These are phyloP conservation scores for Tricholoma hemisulphureum DNA, from an alignment of 768 basidiomycete species.

Conservation along the genomic window DNA sequence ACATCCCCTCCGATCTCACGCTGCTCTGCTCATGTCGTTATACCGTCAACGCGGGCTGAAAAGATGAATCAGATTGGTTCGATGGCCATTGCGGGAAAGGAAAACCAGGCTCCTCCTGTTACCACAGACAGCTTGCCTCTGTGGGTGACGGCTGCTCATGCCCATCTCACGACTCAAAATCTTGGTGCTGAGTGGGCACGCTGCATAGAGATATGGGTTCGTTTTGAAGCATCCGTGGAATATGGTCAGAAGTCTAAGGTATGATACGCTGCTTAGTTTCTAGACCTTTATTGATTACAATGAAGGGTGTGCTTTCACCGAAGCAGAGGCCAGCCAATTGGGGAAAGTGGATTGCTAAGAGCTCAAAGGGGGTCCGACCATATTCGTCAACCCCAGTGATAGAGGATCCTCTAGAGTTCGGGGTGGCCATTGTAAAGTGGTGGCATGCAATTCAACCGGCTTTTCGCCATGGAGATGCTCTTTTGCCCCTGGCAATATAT, in stretches of 20 bases:
- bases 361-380: not conserved
- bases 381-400: slow-evolving; percentile 10
- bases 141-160: slow-evolving; percentile 1
- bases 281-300: not conserved
- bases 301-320: not conserved
- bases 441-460: slow-evolving; percentile 15
- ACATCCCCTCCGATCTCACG: not conserved
- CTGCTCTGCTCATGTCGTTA: not conserved
- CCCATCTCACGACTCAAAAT: slow-evolving; percentile 7
- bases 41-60: slow-evolving; percentile 1
- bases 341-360: slow-evolving; percentile 12
- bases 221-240: not conserved
- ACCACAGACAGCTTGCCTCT: not conserved
- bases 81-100: slow-evolving; percentile 1
- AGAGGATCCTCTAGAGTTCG: slow-evolving; percentile 13
- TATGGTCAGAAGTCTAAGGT: not conserved
- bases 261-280: not conserved
- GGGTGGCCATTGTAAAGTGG: slow-evolving; percentile 13
- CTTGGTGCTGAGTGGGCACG: slow-evolving; percentile 8
- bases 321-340: slow-evolving; percentile 12
- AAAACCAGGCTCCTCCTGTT: not conserved
- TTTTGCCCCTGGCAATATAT: not conserved
- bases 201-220: slow-evolving; percentile 10
- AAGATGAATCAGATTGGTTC: slow-evolving; percentile 9
- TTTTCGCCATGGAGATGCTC: slow-evolving; percentile 2